phyloP scores from a whole-genome alignment of 345 rosid species.

The Psidium friedrichsthalianum region DNA sequence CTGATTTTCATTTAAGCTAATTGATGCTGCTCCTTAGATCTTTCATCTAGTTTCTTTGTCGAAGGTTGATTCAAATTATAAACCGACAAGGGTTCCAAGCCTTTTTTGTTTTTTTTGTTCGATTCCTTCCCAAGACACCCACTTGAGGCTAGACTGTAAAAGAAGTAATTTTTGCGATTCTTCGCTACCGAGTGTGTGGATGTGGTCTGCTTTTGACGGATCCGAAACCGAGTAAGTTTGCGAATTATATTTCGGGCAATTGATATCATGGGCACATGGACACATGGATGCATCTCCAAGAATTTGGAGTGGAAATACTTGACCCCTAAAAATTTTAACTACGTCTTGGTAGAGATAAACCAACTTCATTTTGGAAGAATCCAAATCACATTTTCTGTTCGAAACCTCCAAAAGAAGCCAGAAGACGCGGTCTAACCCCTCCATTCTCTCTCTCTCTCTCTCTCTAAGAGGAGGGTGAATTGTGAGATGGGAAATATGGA shows the following conservation, averaged over 20 bases:
- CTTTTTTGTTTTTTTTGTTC: neutral
- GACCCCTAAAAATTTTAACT: neutral
- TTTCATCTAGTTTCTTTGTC: neutral
- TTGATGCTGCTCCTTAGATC: neutral
- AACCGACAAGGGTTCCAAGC: neutral
- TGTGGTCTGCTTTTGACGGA: neutral
- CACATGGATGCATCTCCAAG: fast-evolving
- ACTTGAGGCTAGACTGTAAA: neutral
- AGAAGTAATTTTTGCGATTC: neutral
- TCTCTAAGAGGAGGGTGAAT: neutral
- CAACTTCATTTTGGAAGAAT: neutral
- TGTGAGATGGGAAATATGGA: neutral
- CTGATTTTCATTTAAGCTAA: neutral
- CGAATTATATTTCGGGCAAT: neutral
- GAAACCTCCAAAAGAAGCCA: neutral
- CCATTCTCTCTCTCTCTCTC: neutral
- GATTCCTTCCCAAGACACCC: neutral
- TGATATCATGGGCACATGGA: neutral
- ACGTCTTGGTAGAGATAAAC: neutral
- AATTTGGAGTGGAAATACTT: neutral
- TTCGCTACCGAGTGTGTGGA: neutral
- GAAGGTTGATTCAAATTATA: neutral
- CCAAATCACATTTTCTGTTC: neutral
- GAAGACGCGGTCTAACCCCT: neutral
- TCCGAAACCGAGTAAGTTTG: neutral